Conservation (phyloP, 805 yeast genomes). For the Kuraishia piskuri region DNA sequence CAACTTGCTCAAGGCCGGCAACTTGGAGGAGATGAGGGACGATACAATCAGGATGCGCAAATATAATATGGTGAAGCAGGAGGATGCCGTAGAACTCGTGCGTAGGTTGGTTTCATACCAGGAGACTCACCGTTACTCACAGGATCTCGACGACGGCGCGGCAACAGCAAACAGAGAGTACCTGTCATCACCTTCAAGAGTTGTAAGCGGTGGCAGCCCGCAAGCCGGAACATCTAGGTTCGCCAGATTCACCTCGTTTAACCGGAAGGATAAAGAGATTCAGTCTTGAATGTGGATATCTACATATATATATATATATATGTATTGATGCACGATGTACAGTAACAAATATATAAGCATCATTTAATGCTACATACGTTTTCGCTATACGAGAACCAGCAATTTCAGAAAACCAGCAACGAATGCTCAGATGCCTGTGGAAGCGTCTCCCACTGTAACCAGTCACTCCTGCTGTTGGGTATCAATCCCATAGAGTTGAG, state of each 20-base stretch:
- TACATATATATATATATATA: too few relatives aligned
- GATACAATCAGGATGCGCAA: conserved; percentile 48
- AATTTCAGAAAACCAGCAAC: not conserved
- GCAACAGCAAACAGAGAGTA: not conserved
- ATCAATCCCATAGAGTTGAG: conserved; percentile 81
- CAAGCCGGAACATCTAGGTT: conserved; percentile 1
- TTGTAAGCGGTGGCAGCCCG: not conserved
- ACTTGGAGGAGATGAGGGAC: conserved; percentile 54
- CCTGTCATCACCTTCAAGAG: not conserved
- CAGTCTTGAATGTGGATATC: not conserved
- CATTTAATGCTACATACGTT: too few relatives aligned
- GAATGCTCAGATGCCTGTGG: not conserved
- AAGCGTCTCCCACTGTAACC: conserved; percentile 76
- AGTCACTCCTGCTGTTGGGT: conserved; percentile 82
- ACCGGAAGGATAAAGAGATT: conserved; percentile 2
- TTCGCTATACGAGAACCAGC: too few relatives aligned
- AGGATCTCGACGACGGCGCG: not conserved
- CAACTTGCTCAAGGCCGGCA: conserved; percentile 57
- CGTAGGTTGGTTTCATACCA: conserved; percentile 37
- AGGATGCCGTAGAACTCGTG: conserved; percentile 55
- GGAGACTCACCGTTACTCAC: conserved; percentile 2
- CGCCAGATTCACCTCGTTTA: conserved; percentile 4
- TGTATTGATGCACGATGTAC: too few relatives aligned
- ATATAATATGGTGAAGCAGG: conserved; percentile 68
- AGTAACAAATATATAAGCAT: too few relatives aligned